phyloP scores from a whole-genome alignment of 371 early-diverging fungal species.

The Mitosporidium daphniae region DNA sequence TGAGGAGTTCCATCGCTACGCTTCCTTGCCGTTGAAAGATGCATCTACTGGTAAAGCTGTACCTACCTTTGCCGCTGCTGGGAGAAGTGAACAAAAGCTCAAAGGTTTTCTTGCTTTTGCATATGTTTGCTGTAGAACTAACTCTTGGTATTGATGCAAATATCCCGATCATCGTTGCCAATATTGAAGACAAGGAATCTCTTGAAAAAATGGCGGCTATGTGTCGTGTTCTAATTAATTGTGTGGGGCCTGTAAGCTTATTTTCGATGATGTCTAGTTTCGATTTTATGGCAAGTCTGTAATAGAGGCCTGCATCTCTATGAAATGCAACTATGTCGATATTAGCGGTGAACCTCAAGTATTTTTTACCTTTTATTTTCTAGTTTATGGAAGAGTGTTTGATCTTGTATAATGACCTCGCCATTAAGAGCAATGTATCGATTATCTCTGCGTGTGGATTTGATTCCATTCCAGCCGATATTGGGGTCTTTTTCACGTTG shows the following conservation, averaged over 20 bases:
- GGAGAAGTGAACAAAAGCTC: slow-evolving; percentile 20
- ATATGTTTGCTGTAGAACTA: background rate
- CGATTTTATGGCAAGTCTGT: slow-evolving; percentile 32
- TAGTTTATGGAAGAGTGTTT: slow-evolving; percentile 24
- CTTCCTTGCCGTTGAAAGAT: slow-evolving; percentile 4
- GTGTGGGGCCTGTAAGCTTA: slow-evolving; percentile 36
- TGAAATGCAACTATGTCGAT: slow-evolving; percentile 50
- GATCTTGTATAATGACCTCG: slow-evolving; percentile 20
- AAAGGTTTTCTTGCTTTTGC: slow-evolving; percentile 5
- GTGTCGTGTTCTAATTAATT: slow-evolving; percentile 34
- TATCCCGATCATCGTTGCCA: slow-evolving; percentile 23
- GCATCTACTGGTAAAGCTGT: no score
- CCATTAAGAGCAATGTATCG: slow-evolving; percentile 16
- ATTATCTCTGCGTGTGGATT: slow-evolving; percentile 56
- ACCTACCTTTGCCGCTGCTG: slow-evolving; percentile 31
- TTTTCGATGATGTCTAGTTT: no score
- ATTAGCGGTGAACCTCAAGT: slow-evolving; percentile 39
- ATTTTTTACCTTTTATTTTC: no score
- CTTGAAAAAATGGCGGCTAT: slow-evolving; percentile 16
- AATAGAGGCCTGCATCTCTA: slow-evolving; percentile 35
- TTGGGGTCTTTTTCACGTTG: slow-evolving; percentile 24
- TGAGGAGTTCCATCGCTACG: slow-evolving; percentile 16
- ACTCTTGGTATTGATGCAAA: slow-evolving; percentile 5
- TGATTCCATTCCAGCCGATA: slow-evolving; percentile 44
- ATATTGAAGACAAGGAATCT: slow-evolving; percentile 12